Percentiles rank a stretch among this genome's conserved stretches.
These are phyloP conservation scores for Aspergillus ochraceoroseus DNA, from an alignment of 2,329 filamentous ascomycete species.

Conservation along the genomic window DNA sequence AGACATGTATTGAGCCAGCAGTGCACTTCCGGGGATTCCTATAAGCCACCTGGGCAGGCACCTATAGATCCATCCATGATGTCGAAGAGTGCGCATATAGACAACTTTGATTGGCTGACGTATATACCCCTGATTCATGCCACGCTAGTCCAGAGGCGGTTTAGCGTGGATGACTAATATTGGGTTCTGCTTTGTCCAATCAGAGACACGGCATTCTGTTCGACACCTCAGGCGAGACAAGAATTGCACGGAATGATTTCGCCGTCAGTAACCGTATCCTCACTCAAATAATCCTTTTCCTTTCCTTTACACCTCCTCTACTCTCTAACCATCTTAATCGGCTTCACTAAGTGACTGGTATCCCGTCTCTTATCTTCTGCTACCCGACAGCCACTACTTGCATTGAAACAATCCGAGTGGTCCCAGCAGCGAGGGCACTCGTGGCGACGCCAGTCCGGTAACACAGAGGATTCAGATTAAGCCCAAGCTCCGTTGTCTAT, in stretches of 20 bases:
- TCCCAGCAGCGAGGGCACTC: background rate
- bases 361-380: too few species aligned
- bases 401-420: too few species aligned
- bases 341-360: too few species aligned
- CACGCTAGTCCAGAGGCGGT: background rate
- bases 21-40: too few species aligned
- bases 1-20: too few species aligned
- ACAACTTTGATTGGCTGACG: slow-evolving; percentile 1
- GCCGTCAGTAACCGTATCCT: slow-evolving; percentile 12
- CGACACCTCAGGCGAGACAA: slow-evolving; percentile 6
- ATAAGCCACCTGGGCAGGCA: too few species aligned
- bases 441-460: background rate
- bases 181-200: background rate
- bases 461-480: slow-evolving; percentile 8
- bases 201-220: slow-evolving; percentile 1
- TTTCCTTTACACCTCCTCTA: too few species aligned
- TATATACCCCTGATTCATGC: background rate
- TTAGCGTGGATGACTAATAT: background rate
- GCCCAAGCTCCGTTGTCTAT: slow-evolving; percentile 6
- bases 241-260: slow-evolving; percentile 3
- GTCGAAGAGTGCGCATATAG: background rate
- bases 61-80: too few species aligned
- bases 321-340: too few species aligned
- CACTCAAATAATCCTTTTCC: slow-evolving; percentile 1
- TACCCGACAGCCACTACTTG: too few species aligned